These are phyloP conservation scores for Nannochloropsis oceanica DNA, from an alignment of 108 stramenopile species.

Conservation along the genomic window DNA sequence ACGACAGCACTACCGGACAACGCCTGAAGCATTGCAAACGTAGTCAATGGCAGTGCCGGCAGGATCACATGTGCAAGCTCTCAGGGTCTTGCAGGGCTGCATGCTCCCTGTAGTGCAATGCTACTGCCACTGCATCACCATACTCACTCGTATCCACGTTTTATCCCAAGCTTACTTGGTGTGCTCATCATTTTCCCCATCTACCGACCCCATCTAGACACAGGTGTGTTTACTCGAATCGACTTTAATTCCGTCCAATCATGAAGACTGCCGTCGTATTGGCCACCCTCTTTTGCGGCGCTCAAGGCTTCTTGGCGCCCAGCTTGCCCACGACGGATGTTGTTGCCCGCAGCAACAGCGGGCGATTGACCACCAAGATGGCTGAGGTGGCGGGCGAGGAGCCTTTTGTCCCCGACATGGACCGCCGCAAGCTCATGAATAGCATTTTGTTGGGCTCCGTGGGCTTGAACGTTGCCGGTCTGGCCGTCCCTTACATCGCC, in stretches of 20 bases:
- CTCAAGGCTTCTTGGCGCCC: not conserved
- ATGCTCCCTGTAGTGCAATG: too few species aligned
- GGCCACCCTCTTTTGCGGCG: not conserved
- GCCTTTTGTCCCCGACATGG: constrained; percentile 83
- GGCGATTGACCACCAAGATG: not conserved
- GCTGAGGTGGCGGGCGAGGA: constrained; percentile 14
- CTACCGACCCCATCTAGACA: too few species aligned
- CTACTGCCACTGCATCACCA: too few species aligned
- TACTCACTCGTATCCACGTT: too few species aligned
- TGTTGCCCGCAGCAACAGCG: not conserved
- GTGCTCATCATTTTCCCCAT: too few species aligned
- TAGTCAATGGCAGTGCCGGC: too few species aligned
- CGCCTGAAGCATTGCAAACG: too few species aligned
- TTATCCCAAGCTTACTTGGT: too few species aligned
- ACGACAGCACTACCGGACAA: too few species aligned
- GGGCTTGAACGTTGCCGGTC: constrained; percentile 60
- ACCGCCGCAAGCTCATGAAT: constrained; percentile 91
- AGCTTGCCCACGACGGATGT: not conserved
- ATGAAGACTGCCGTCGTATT: not conserved
- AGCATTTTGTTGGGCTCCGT: constrained; percentile 75
- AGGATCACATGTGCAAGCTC: too few species aligned
- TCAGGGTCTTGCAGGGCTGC: too few species aligned
- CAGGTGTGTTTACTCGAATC: too few species aligned
- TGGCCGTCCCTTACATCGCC: constrained; percentile 82
- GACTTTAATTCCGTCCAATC: not conserved